Base-by-base conservation (phyloP, 176 grass and related monocot species). In the Aegilops speltoides region DNA sequence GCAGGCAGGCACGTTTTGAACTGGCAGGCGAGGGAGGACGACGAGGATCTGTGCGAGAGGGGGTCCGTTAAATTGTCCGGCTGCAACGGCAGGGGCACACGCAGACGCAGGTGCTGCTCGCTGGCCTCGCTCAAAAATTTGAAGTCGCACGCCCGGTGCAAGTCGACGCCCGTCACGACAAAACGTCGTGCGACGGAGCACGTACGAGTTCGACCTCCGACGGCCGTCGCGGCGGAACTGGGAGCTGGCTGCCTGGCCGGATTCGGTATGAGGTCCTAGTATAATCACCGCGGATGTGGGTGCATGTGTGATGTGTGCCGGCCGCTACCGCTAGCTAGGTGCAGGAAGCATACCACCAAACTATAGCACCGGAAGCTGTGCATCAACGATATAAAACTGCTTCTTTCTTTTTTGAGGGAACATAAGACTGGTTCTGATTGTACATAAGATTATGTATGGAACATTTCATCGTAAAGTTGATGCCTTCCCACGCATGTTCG, bases 1-100 rank as follows among this genome's bases (percentile, higher is more conserved):
- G 64, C 78, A 57, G 59, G 52, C 75, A 59, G 46, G 79, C 10
- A 33, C 71, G 83, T 45, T 90, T 90, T 90, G 73, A 90, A 86
- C 82, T 59, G 63, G 71, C 71, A 66, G 71, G 71, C 19, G 16
- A 3, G 10, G 12, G 15, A 28, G 36, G 66, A 33, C 4, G 66
- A 67, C 7, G 62, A 45, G 20, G 76, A 40, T 71, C 15, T 34
- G 54, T 6, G 67, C 19, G 56, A 0, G 68, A 56, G 29, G 82
- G 82, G 69, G 61, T 77, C 83, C 88, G 88, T 76, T 63, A 77
- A 77, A 81, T 60, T 76, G 78, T 76, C 50, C 77, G 63, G 12
- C 78, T 37, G 71, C 65, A 23, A 20, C 46, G 41, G 15, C 80
- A 54, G 77, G 29, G 56, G 63, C 84, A 79, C n/a, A 79, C n/a